Evolutionary conservation across 371 early-diverging fungal genomes (phyloP), one percentile per base, ranked within the genome.

Genomic region (Mortierella sp.): DNA sequence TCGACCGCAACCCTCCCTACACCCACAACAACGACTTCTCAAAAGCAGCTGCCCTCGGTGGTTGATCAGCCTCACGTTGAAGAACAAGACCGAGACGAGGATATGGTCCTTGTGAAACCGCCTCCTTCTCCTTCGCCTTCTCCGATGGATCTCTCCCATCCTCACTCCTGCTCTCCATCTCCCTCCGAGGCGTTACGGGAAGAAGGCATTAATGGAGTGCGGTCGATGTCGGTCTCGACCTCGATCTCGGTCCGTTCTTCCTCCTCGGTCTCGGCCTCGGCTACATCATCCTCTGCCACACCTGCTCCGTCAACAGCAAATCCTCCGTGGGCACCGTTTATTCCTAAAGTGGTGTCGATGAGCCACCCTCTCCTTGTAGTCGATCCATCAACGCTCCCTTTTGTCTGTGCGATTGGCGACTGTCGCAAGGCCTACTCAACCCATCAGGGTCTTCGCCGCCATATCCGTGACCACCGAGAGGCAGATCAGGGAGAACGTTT

Each of bases 401-500:
- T 61, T 34, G 48, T n/a, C 6, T 82, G 82, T 50, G 48, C 75
- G 31, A 75, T 82, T n/a, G 79, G 76, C 28, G 74, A 82, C 24
- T 82, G 82, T 50, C 74, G 34, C 54, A 75, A 73, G 28, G 48
- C 77, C 31, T 79, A 79, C 44, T 74, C 74, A 5, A 83, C 83
- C 24, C 83, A 83, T 28, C 79, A 83, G 31, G 83, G 77, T 5
- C 77, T 83, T 21, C 79, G 77, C 8, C 54, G 79, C 26, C 83
- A 83, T 51, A 76, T 79, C 34, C 79, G 79, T 16, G 80, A 83
- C n/a, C 83, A 83, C 72, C 69, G 73, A 24, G 82, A 82, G n/a
- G 44, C 76, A 40, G 74, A 76, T 67, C 61, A 54, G 11, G 74
- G 74, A 16, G 78, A 79, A 40, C 69, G 79, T 0, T 80, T 61